Conservation (phyloP, 1,139 yeast species). For the Candida dubliniensis region DNA sequence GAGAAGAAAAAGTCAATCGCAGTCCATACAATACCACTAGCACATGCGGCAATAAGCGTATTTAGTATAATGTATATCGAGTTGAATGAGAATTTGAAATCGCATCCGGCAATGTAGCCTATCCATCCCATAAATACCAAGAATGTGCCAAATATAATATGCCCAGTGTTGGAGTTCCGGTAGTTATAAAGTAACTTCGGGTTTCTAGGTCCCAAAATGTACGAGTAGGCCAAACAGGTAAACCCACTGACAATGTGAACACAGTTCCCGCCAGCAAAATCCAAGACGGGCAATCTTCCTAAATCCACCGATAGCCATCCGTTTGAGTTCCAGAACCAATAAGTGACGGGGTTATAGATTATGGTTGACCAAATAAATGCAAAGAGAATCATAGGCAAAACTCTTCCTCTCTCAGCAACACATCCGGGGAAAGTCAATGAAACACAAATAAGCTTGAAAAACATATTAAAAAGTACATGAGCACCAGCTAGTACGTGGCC, state of each 20-base stretch:
- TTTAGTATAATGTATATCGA: conserved; percentile 37
- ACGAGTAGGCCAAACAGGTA: conserved; percentile 60
- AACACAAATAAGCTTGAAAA: conserved; percentile 54
- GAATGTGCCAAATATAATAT: conserved; percentile 55
- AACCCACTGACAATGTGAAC: conserved; percentile 64
- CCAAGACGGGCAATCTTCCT: conserved; percentile 48
- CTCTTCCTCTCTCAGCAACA: conserved; percentile 57
- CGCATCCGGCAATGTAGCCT: conserved; percentile 49
- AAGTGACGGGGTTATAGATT: conserved; percentile 63
- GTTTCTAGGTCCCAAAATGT: conserved; percentile 55
- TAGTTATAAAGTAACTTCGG: conserved; percentile 40
- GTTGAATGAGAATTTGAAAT: conserved; percentile 36
- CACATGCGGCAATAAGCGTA: conserved; percentile 35
- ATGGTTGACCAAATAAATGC: conserved; percentile 54
- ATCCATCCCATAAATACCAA: conserved; percentile 44
- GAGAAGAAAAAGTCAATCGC: conserved; percentile 43
- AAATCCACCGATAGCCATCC: conserved; percentile 56
- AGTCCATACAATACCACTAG: conserved; percentile 40
- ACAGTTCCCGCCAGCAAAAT: conserved; percentile 67
- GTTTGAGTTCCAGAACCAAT: conserved; percentile 63
- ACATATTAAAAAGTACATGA: conserved; percentile 50
- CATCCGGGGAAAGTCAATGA: conserved; percentile 58
- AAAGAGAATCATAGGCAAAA: conserved; percentile 54
- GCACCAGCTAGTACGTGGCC: conserved; percentile 42
- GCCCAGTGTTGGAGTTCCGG: conserved; percentile 37